A percentile compares a stretch with the other conserved stretches of the same genome.
phyloP scores from a whole-genome alignment of 306 rosid species.

The Pyrus communis region DNA sequence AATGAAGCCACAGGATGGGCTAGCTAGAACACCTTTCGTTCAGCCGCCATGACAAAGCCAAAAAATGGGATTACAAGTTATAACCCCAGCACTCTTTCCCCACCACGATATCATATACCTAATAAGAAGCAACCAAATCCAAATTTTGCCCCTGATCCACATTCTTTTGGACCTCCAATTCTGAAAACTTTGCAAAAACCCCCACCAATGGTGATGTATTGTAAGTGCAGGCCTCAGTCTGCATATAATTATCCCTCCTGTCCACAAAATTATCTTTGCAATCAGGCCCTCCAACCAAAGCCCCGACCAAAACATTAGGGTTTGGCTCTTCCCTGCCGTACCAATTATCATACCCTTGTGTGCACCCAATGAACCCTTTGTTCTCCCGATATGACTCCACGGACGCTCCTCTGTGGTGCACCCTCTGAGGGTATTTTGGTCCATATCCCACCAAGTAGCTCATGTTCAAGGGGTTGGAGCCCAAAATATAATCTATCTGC shows the following conservation, averaged over 20 bases:
- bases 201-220: slow-evolving; percentile 89
- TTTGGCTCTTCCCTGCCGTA: slow-evolving; percentile 43
- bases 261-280: slow-evolving; percentile 60
- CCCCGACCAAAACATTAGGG: slow-evolving; percentile 79
- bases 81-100: neutral
- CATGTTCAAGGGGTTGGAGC: slow-evolving; percentile 78
- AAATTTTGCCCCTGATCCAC: slow-evolving; percentile 23
- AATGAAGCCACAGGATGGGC: slow-evolving; percentile 21
- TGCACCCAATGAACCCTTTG: slow-evolving; percentile 91
- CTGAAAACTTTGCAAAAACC: slow-evolving; percentile 66
- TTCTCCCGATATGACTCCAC: slow-evolving; percentile 64
- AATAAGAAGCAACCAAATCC: slow-evolving; percentile 50
- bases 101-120: slow-evolving; percentile 4
- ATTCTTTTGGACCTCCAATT: slow-evolving; percentile 28
- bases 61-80: neutral
- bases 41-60: slow-evolving; percentile 15
- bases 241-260: slow-evolving; percentile 69
- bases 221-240: slow-evolving; percentile 96
- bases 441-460: slow-evolving; percentile 91
- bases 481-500: slow-evolving; percentile 78
- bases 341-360: slow-evolving; percentile 96
- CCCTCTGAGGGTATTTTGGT: slow-evolving; percentile 54
- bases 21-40: slow-evolving; percentile 16
- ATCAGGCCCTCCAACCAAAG: slow-evolving; percentile 96
- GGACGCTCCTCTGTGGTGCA: slow-evolving; percentile 94